Percentiles rank a stretch among this genome's conserved stretches.
phyloP scores from a whole-genome alignment of 352 stramenopile species.

The Globisporangium mamillatum region DNA sequence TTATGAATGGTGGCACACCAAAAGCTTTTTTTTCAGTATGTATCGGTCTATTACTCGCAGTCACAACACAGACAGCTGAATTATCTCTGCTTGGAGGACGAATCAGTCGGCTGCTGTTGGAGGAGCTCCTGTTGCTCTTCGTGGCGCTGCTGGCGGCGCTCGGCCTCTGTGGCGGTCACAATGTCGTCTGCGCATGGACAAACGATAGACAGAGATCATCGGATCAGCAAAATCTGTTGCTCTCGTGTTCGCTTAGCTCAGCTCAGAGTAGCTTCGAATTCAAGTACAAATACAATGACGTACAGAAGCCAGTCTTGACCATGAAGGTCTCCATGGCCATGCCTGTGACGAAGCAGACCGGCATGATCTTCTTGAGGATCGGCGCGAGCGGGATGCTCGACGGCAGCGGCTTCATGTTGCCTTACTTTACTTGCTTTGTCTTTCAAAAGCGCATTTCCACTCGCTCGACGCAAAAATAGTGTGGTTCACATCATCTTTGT shows the following conservation, averaged over 20 bases:
- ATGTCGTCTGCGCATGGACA: constrained; percentile 64
- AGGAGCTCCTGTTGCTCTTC: constrained; percentile 53
- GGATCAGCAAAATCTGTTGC: not conserved
- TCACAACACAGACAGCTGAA: not conserved
- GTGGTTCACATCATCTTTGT: constrained; percentile 5
- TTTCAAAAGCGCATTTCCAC: constrained; percentile 2
- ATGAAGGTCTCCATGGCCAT: constrained; percentile 87
- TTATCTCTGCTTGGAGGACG: constrained; percentile 9
- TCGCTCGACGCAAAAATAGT: not conserved
- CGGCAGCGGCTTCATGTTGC: constrained; percentile 25
- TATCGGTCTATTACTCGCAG: constrained; percentile 12
- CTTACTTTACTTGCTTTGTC: constrained; percentile 8
- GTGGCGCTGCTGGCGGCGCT: constrained; percentile 60
- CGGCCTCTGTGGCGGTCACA: constrained; percentile 72
- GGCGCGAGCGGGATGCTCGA: constrained; percentile 52
- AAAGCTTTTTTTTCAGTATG: not conserved
- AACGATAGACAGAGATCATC: not conserved
- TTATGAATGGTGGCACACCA: not conserved
- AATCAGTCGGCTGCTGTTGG: constrained; percentile 2
- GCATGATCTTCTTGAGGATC: constrained; percentile 83
- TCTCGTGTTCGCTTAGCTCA: not conserved
- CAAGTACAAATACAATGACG: constrained; percentile 15
- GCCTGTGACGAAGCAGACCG: constrained; percentile 81
- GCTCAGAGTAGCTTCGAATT: not conserved
- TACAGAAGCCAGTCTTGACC: constrained; percentile 89